Percentiles rank a stretch among this genome's conserved stretches.
phyloP scores from a whole-genome alignment of 139 green algal species.

The Chlamydomonas eustigma region DNA sequence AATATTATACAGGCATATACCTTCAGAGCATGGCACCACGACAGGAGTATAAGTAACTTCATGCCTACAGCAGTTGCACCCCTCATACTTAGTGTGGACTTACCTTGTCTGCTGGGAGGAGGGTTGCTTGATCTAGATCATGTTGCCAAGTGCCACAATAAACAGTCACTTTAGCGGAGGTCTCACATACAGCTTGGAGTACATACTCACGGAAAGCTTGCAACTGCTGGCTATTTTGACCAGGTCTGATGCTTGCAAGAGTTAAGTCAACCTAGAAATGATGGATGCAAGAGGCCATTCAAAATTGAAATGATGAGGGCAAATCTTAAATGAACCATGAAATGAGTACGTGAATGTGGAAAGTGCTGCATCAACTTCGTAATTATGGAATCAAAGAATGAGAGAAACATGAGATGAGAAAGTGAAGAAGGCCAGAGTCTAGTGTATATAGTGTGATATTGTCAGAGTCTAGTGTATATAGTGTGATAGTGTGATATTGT shows the following conservation, averaged over 20 bases:
- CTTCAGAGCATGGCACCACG: neutral
- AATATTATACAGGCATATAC: neutral
- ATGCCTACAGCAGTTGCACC: neutral
- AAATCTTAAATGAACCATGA: no score
- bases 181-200: slow-evolving; percentile 21
- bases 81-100: neutral
- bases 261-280: slow-evolving; percentile 60
- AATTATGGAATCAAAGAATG: no score
- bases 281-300: neutral
- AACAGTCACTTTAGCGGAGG: neutral
- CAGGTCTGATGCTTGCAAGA: slow-evolving; percentile 55
- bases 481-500: neutral
- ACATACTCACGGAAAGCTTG: slow-evolving; percentile 34
- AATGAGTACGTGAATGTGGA: no score
- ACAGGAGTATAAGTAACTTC: neutral
- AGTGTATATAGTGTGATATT: neutral
- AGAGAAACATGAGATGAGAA: no score
- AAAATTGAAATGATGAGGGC: no score
- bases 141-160: slow-evolving; percentile 69
- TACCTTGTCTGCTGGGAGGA: slow-evolving; percentile 38
- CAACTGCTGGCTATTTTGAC: slow-evolving; percentile 33
- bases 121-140: slow-evolving; percentile 66
- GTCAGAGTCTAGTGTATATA: neutral
- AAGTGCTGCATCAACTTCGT: no score
- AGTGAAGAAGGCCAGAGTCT: no score